Conservation (phyloP, 2,329 filamentous ascomycete genomes). For the Exophiala bonariae region DNA sequence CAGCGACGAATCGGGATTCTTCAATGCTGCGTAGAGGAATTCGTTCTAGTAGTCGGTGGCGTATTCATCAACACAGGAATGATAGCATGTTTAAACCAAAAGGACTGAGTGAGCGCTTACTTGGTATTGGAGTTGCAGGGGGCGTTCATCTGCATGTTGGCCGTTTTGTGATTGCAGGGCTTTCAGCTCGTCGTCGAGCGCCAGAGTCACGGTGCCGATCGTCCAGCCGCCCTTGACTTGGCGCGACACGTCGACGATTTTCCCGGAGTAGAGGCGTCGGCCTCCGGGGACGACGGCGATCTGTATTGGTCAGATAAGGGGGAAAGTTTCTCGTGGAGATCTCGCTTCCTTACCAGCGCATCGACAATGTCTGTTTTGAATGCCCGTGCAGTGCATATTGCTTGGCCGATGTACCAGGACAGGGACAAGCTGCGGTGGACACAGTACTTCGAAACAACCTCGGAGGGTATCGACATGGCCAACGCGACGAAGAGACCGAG, state of each 20-base stretch:
- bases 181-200: conserved; percentile 49
- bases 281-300: conserved; percentile 32
- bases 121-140: conserved; percentile 1
- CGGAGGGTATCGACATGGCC: conserved; percentile 40
- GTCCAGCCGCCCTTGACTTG: conserved; percentile 52
- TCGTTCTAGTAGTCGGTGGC: conserved; percentile 76
- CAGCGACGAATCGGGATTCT: conserved; percentile 6
- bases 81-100: not conserved
- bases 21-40: conserved; percentile 42
- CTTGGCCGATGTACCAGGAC: conserved; percentile 57
- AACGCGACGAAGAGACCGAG: conserved; percentile 35
- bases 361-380: not conserved
- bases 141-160: not conserved
- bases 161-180: conserved; percentile 7
- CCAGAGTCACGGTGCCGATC: conserved; percentile 56
- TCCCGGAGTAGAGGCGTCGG: conserved; percentile 61
- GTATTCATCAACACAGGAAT: no score
- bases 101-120: not conserved
- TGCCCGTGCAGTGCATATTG: conserved; percentile 48
- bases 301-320: conserved; percentile 1
- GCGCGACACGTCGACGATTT: conserved; percentile 46
- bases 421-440: conserved; percentile 45
- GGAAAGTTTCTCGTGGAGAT: conserved; percentile 6
- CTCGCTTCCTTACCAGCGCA: conserved; percentile 2
- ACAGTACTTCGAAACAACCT: conserved; percentile 35